Percentiles rank a stretch among this genome's conserved stretches.
phyloP scores from a whole-genome alignment of 768 basidiomycete genomes.

The Fomitopsis pulvina region DNA sequence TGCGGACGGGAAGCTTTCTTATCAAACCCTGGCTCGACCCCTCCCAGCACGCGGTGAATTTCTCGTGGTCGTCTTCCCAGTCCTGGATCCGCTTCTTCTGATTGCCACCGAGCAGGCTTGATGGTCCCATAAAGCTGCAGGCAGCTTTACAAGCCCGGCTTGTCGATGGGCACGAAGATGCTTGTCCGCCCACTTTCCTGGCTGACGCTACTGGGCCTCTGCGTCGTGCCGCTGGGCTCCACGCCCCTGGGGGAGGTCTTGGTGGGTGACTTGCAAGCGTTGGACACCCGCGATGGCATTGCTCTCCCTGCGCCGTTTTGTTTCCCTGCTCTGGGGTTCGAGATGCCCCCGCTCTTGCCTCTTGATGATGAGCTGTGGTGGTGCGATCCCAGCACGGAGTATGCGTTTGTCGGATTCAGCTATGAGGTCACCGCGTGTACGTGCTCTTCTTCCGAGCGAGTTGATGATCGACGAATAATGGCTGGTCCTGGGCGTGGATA shows the following conservation, averaged over 20 bases:
- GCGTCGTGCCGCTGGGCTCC: background rate
- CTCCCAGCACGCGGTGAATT: too few species aligned
- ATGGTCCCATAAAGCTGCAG: background rate
- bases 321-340: conserved; percentile 40
- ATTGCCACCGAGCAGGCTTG: background rate
- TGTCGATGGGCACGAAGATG: background rate
- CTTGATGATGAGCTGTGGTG: conserved; percentile 29
- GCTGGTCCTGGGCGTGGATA: conserved; percentile 23
- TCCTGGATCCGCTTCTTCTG: background rate
- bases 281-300: background rate
- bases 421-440: conserved; percentile 65
- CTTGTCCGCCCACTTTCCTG: background rate
- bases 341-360: conserved; percentile 47
- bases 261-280: background rate
- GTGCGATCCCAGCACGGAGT: conserved; percentile 59
- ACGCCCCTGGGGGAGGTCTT: too few species aligned
- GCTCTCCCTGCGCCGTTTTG: conserved; percentile 23
- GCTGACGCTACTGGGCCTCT: background rate
- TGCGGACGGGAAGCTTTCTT: too few species aligned
- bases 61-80: too few species aligned
- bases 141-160: background rate
- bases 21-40: too few species aligned
- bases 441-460: conserved; percentile 18
- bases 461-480: too few species aligned
- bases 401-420: conserved; percentile 72